These are phyloP conservation scores for Aspergillus fructus DNA, from an alignment of 2,329 filamentous ascomycete species.

Conservation along the genomic window DNA sequence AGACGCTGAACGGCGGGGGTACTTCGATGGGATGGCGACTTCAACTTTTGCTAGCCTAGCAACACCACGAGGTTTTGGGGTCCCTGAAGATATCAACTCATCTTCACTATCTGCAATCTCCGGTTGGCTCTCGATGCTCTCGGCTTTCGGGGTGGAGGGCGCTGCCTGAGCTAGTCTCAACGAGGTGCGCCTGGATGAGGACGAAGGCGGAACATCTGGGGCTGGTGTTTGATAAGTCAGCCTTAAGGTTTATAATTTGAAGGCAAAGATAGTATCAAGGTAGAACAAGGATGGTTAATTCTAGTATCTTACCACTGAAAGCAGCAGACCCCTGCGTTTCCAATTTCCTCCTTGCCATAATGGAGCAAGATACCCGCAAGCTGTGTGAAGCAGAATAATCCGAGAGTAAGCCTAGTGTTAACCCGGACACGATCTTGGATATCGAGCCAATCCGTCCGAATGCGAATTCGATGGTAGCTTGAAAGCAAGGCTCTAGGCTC, in stretches of 20 bases:
- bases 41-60: conserved; percentile 17
- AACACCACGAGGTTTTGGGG: not conserved
- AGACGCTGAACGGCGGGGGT: conserved; percentile 26
- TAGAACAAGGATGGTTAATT: not conserved
- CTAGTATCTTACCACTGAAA: not conserved
- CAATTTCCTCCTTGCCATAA: conserved; percentile 1
- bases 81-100: not conserved
- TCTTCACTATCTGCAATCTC: conserved; percentile 2
- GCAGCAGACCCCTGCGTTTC: not conserved
- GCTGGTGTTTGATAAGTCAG: not conserved
- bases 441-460: not conserved
- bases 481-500: not conserved
- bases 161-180: conserved; percentile 20
- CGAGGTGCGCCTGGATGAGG: conserved; percentile 24
- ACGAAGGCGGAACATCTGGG: conserved; percentile 4
- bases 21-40: conserved; percentile 33
- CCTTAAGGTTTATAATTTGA: not conserved
- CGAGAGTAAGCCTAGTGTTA: not conserved
- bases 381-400: not conserved
- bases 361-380: not conserved
- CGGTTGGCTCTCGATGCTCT: conserved; percentile 10
- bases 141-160: not conserved
- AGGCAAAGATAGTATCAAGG: not conserved
- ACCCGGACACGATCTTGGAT: not conserved
- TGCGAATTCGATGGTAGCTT: not conserved